Base-by-base conservation (phyloP, 2,329 filamentous ascomycete genomes). In the Magnaporthiopsis rhizophila region DNA sequence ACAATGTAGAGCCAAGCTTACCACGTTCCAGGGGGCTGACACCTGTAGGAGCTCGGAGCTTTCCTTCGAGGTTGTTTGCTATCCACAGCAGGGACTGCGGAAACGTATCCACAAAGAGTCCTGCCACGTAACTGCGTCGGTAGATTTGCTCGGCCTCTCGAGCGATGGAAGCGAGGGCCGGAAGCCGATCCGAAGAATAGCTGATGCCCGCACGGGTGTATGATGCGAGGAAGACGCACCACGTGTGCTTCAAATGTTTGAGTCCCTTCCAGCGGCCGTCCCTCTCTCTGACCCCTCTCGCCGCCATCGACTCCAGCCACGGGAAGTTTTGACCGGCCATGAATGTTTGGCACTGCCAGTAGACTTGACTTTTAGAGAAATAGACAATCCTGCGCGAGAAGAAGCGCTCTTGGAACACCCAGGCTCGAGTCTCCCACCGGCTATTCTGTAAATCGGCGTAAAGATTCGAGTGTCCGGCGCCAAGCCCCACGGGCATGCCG, bases 391-490 rank as follows among this genome's bases (percentile, higher is more conserved):
- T 59, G 11, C 24, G 28, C 3, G 58, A 59, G 34, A 59, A 59
- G n/a, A 59, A 59, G 13, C 58, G 26, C n/a, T 59, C 58, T 24
- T 59, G 58, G 3, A 59, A 34, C 13, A 59, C 58, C 58, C 58
- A 59, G 28, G 58, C 58, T n/a, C 58, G 28, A 34, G 2, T 28
- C 11, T 18, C 12, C 58, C 58, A 59, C 1, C 58, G 24, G 28
- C 58, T 32, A n/a, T 2, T 9, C 18, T 12, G 28, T 3, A 59
- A 28, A 21, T 59, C 58, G 26, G 58, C 2, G 8, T n/a, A 18
- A 18, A 59, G 13, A n/a, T 32, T 9, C 9, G 28, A 18, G 2
- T 32, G 32, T 2, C 28, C 13, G 5, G 15, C 21, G 15, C 1
- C 9, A 34, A 18, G 1, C 3, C 26, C 26, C 9, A 9, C 13